A percentile compares a stretch with the other conserved stretches of the same genome.
phyloP scores from a whole-genome alignment of 2,329 filamentous ascomycete species.

The Calcarisporium arbuscula region DNA sequence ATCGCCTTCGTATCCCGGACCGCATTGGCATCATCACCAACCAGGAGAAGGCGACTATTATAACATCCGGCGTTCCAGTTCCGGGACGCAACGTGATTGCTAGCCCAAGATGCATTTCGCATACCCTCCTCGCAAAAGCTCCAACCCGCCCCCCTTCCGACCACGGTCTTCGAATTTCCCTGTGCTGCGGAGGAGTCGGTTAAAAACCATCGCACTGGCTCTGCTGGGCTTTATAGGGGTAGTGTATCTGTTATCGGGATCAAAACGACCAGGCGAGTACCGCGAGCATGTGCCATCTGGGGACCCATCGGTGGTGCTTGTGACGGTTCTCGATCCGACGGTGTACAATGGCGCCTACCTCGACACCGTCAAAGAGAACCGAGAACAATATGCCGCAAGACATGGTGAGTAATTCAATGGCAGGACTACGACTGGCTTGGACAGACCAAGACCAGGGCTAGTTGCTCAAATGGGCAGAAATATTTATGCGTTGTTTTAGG shows the following conservation, averaged over 20 bases:
- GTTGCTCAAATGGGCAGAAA: no score
- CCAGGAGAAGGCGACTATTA: no score
- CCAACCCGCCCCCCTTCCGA: conserved; percentile 66
- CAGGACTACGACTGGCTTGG: no score
- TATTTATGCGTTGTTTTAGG: no score
- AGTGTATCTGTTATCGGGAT: conserved; percentile 52
- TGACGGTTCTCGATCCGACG: conserved; percentile 73
- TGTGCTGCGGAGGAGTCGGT: conserved; percentile 53
- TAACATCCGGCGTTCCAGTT: no score
- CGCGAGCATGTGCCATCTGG: conserved; percentile 40
- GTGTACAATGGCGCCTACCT: conserved; percentile 61
- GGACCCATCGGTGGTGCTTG: conserved; percentile 63
- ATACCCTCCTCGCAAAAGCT: conserved; percentile 78
- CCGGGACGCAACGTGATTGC: no score
- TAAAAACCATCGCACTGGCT: conserved; percentile 52
- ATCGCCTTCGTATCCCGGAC: no score
- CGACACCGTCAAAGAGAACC: conserved; percentile 71
- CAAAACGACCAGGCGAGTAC: conserved; percentile 21
- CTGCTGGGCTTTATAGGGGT: conserved; percentile 49
- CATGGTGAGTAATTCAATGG: conserved; percentile 60
- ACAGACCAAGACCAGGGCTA: no score
- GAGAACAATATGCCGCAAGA: conserved; percentile 74
- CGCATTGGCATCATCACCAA: no score
- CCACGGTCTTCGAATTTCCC: conserved; percentile 50
- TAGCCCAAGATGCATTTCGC: conserved; percentile 73